Evolutionary conservation across 768 basidiomycete species (phyloP).

Genomic region (Phlebiopsis flavidoalba): DNA sequence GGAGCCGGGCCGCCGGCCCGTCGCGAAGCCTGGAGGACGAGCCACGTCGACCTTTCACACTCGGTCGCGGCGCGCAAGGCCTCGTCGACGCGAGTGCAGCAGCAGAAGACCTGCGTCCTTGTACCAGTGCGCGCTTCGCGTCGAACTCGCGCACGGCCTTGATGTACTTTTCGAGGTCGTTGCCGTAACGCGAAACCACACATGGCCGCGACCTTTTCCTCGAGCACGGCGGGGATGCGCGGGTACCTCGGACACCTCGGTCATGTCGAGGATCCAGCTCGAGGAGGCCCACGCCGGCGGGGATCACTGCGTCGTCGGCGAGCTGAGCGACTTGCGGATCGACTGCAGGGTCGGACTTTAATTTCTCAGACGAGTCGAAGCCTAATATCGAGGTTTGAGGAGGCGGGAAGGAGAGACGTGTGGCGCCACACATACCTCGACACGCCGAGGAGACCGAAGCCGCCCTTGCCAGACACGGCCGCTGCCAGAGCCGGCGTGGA

Average conservation of each 20-base stretch:
- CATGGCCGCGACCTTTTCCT: constrained; percentile 50
- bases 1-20: constrained; percentile 72
- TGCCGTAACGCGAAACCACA: constrained; percentile 79
- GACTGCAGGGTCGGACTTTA: constrained; percentile 47
- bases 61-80: constrained; percentile 52
- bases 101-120: constrained; percentile 59
- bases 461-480: constrained; percentile 59
- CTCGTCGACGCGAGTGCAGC: constrained; percentile 54
- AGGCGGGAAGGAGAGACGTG: not conserved
- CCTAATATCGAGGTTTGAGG: constrained; percentile 29
- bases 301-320: constrained; percentile 27
- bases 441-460: constrained; percentile 71
- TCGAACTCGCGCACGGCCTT: constrained; percentile 49
- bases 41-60: constrained; percentile 65
- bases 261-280: constrained; percentile 65
- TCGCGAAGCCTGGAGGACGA: constrained; percentile 82
- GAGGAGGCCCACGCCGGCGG: constrained; percentile 73
- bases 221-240: constrained; percentile 45
- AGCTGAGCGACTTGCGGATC: constrained; percentile 38
- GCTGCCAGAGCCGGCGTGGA: constrained; percentile 44
- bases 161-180: constrained; percentile 55
- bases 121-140: constrained; percentile 31
- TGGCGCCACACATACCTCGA: constrained; percentile 34
- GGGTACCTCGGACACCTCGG: constrained; percentile 33
- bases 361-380: constrained; percentile 38